Evolutionary conservation across 1,284 basidiomycete genomes (phyloP), one percentile per base, ranked within the genome.

Genomic region (Hymenochaete sp.): DNA sequence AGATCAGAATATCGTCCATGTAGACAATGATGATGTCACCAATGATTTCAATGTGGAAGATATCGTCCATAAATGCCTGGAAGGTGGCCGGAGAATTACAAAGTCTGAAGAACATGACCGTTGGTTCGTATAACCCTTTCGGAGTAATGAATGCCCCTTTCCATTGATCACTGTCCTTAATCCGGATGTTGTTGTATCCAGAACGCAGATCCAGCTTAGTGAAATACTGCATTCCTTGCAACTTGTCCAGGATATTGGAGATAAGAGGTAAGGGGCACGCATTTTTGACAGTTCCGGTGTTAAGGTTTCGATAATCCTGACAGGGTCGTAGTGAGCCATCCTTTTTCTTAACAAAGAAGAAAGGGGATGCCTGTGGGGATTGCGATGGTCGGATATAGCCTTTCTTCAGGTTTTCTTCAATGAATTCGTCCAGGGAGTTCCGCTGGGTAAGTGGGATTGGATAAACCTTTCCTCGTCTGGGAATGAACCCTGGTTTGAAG

Each of bases 271-370:
- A 19, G 0, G 67, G 66, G 56, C 70, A 62, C 25, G 57, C 53
- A 56, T 68, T 57, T 48, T 67, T 67, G 37, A 53, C 52, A 3
- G 64, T 66, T 41, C 63, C 58, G 4, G 47, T 45, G 38, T 75
- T 75, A 19, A 75, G 57, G 7, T 59, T 57, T 0, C 63, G 53
- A 52, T 68, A 75, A 49, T 75, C 67, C 1, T 70, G 59, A 43
- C 66, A 67, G 0, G 69, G 58, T 0, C 63, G 53, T 0, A 67
- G 52, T 0, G 50, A 44, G 4, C 68, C 64, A 49, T 67, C 64
- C 53, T 73, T 73, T 54, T 73, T 73, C 39, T 61, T 60, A 25
- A 70, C 61, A 48, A 75, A 75, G 0, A 76, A 59, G 32, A 74
- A 55, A 0, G 67, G 67, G 0, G 69, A 53, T 0, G 56, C 63